phyloP scores from a whole-genome alignment of 1,284 basidiomycete genomes.

The Cerrena zonata region DNA sequence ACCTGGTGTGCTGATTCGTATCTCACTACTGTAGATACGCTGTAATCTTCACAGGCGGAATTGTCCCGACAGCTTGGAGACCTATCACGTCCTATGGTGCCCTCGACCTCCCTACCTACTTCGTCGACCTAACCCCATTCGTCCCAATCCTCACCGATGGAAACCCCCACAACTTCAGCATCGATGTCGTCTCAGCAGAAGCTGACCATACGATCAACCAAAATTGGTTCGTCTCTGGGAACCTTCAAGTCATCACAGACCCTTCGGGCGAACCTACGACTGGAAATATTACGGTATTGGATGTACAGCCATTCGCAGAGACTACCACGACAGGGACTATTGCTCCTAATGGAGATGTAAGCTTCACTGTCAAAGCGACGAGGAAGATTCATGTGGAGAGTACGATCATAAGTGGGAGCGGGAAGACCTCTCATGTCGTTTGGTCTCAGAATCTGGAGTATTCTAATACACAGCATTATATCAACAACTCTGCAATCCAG shows the following conservation, averaged over 20 bases:
- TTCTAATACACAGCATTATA: constrained; percentile 50
- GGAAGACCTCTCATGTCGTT: constrained; percentile 44
- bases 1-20: not conserved
- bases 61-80: constrained; percentile 70
- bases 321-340: constrained; percentile 43
- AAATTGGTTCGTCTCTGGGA: constrained; percentile 75
- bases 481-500: constrained; percentile 44
- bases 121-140: constrained; percentile 75
- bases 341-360: constrained; percentile 38
- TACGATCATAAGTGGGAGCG: constrained; percentile 53
- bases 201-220: constrained; percentile 55
- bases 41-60: constrained; percentile 77
- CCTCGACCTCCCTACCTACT: constrained; percentile 73
- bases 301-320: constrained; percentile 50
- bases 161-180: constrained; percentile 57
- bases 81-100: constrained; percentile 77
- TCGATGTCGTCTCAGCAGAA: constrained; percentile 73
- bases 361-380: constrained; percentile 50
- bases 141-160: constrained; percentile 67
- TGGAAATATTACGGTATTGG: constrained; percentile 57
- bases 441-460: constrained; percentile 51
- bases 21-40: constrained; percentile 33
- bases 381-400: constrained; percentile 52
- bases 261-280: constrained; percentile 57
- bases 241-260: constrained; percentile 65